phyloP scores from a whole-genome alignment of 2,329 filamentous ascomycete species.

The Hypoxylon sp. region DNA sequence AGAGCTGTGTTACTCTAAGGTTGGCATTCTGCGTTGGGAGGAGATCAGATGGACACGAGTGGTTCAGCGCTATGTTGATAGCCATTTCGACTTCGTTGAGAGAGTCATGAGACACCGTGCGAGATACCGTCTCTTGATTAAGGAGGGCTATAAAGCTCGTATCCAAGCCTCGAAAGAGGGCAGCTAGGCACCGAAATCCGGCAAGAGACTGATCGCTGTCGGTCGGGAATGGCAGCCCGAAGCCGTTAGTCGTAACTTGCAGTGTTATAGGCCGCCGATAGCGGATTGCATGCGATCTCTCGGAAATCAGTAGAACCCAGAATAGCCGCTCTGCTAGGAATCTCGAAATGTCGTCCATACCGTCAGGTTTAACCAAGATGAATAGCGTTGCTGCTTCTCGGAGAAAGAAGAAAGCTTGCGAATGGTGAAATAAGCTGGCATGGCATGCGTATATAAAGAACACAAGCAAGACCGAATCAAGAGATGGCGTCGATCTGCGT shows the following conservation, averaged over 20 bases:
- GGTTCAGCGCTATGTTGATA: constrained; percentile 57
- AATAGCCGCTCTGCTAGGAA: constrained; percentile 58
- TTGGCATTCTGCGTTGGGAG: constrained; percentile 64
- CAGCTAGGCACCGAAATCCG: constrained; percentile 60
- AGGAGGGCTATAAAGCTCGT: constrained; percentile 60
- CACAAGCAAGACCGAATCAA: constrained; percentile 59
- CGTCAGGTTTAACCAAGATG: constrained; percentile 54
- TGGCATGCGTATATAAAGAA: constrained; percentile 65
- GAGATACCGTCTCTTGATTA: constrained; percentile 57
- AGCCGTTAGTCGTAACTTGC: constrained; percentile 58
- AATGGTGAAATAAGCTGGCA: constrained; percentile 60
- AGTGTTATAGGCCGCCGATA: constrained; percentile 62
- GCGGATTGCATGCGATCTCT: constrained; percentile 62
- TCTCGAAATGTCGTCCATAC: constrained; percentile 46
- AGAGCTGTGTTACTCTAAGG: constrained; percentile 61
- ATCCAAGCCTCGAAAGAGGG: constrained; percentile 60
- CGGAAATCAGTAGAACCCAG: constrained; percentile 62
- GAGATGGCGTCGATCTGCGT: constrained; percentile 55
- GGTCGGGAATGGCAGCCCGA: constrained; percentile 46
- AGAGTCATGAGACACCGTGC: constrained; percentile 52
- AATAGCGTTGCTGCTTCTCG: constrained; percentile 62
- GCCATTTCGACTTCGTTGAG: constrained; percentile 57
- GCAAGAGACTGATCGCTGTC: constrained; percentile 54
- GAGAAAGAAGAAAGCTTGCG: constrained; percentile 61
- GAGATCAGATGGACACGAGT: constrained; percentile 51